A percentile compares a stretch with the other conserved stretches of the same genome.
Conservation (phyloP, 2,329 filamentous ascomycete genomes). For the Dothideomycetidae sp. region DNA sequence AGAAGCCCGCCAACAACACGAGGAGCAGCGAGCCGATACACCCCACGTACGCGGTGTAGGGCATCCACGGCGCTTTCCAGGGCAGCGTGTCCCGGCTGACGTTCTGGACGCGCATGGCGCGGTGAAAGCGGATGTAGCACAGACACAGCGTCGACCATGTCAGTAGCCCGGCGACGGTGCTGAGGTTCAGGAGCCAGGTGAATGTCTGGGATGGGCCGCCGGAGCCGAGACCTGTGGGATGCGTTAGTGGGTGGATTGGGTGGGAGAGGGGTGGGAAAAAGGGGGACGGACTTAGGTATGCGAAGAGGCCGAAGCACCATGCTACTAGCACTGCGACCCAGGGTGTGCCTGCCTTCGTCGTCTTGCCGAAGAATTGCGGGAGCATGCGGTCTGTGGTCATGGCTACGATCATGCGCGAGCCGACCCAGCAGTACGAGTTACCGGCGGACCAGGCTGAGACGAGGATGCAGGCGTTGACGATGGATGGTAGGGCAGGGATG, state of each 20-base stretch:
- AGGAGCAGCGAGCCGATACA: slow-evolving; percentile 15
- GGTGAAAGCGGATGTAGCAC: slow-evolving; percentile 34
- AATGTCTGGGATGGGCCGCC: slow-evolving; percentile 15
- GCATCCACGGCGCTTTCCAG: slow-evolving; percentile 9
- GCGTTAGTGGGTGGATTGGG: no score
- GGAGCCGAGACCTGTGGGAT: no score
- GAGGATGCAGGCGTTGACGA: slow-evolving; percentile 65
- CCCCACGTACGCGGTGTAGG: slow-evolving; percentile 14
- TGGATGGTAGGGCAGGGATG: slow-evolving; percentile 50
- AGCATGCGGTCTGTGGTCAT: slow-evolving; percentile 46
- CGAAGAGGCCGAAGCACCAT: slow-evolving; percentile 19
- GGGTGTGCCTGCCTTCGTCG: slow-evolving; percentile 39
- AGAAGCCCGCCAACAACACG: slow-evolving; percentile 18
- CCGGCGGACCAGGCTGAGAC: slow-evolving; percentile 55
- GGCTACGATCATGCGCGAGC: slow-evolving; percentile 45
- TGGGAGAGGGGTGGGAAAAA: not conserved
- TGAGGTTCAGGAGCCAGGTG: slow-evolving; percentile 15
- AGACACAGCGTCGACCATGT: slow-evolving; percentile 22
- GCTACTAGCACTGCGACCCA: slow-evolving; percentile 44
- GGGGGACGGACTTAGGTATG: slow-evolving; percentile 25
- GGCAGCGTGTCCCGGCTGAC: slow-evolving; percentile 23
- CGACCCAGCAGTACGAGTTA: slow-evolving; percentile 41
- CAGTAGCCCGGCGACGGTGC: slow-evolving; percentile 15
- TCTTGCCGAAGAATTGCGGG: slow-evolving; percentile 41
- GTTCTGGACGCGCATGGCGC: slow-evolving; percentile 28